phyloP scores from a whole-genome alignment of 371 early-diverging fungal species.

The Syncephalastrum contaminatum region DNA sequence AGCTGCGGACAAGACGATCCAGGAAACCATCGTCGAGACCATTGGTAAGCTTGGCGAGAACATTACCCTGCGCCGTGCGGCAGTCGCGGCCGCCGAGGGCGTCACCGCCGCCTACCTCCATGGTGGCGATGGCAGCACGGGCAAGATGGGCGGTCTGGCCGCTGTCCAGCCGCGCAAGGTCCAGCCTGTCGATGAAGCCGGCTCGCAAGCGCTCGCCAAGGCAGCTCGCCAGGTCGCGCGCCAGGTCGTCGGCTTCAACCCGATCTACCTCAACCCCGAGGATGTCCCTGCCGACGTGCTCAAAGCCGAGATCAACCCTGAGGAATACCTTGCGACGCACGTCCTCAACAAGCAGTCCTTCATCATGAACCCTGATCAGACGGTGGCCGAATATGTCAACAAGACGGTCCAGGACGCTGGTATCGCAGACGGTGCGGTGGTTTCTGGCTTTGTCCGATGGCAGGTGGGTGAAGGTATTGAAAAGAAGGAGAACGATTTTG shows the following conservation, averaged over 20 bases:
- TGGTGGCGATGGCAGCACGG: slow-evolving; percentile 61
- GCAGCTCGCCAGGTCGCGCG: slow-evolving; percentile 74
- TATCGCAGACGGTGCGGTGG: slow-evolving; percentile 56
- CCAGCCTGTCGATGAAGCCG: slow-evolving; percentile 26
- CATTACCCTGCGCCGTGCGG: slow-evolving; percentile 74
- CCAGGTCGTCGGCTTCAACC: slow-evolving; percentile 77
- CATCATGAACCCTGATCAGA: slow-evolving; percentile 74
- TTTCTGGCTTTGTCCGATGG: slow-evolving; percentile 72
- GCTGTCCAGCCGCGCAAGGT: slow-evolving; percentile 48
- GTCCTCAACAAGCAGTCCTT: slow-evolving; percentile 76
- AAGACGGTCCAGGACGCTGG: slow-evolving; percentile 35
- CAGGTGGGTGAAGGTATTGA: slow-evolving; percentile 87
- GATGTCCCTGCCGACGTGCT: slow-evolving; percentile 53
- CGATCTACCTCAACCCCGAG: slow-evolving; percentile 47
- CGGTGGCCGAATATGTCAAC: slow-evolving; percentile 42
- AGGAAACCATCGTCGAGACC: slow-evolving; percentile 65
- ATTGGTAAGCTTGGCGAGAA: slow-evolving; percentile 91
- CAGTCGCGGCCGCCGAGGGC: slow-evolving; percentile 33
- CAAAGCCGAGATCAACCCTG: slow-evolving; percentile 24
- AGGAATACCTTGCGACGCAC: slow-evolving; percentile 53
- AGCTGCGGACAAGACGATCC: slow-evolving; percentile 46
- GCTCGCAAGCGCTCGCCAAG: slow-evolving; percentile 37
- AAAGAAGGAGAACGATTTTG: slow-evolving; percentile 74
- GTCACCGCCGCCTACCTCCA: slow-evolving; percentile 68
- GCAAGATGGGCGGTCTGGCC: slow-evolving; percentile 73